phyloP scores from a whole-genome alignment of 73 alveolate species.

The Stentor roeselii region DNA sequence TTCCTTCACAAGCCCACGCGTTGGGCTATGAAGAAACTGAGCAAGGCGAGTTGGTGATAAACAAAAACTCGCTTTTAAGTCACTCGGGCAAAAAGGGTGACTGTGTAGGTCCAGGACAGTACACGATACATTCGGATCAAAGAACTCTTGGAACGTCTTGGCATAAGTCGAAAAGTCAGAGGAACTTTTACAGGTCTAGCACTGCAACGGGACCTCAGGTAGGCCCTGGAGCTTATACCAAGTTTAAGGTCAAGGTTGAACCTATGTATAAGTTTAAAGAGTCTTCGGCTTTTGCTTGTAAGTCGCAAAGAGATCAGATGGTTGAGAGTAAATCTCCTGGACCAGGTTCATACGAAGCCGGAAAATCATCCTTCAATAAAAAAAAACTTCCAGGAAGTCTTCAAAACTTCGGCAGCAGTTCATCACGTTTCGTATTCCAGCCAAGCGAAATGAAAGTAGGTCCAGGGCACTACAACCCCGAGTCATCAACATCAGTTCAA shows the following conservation, averaged over 20 bases:
- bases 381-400: slow-evolving; percentile 58
- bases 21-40: slow-evolving; percentile 65
- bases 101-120: slow-evolving; percentile 74
- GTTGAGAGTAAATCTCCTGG: slow-evolving; percentile 54
- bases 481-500: background rate
- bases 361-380: slow-evolving; percentile 42
- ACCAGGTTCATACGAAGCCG: slow-evolving; percentile 54
- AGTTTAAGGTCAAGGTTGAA: slow-evolving; percentile 54
- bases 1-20: slow-evolving; percentile 63
- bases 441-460: slow-evolving; percentile 28
- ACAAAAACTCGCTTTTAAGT: slow-evolving; percentile 44
- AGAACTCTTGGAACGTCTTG: slow-evolving; percentile 41
- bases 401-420: slow-evolving; percentile 69
- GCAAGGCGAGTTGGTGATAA: slow-evolving; percentile 47
- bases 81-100: slow-evolving; percentile 49
- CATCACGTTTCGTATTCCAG: slow-evolving; percentile 44
- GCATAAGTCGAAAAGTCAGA: slow-evolving; percentile 34
- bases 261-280: slow-evolving; percentile 66
- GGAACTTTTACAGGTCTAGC: slow-evolving; percentile 18
- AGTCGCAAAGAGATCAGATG: slow-evolving; percentile 38
- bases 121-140: slow-evolving; percentile 29
- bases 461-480: slow-evolving; percentile 41
- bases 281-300: slow-evolving; percentile 53
- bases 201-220: slow-evolving; percentile 30
- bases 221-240: slow-evolving; percentile 65